phyloP scores from a whole-genome alignment of 1,284 basidiomycete genomes.

The Sanghuangporus weigelae region DNA sequence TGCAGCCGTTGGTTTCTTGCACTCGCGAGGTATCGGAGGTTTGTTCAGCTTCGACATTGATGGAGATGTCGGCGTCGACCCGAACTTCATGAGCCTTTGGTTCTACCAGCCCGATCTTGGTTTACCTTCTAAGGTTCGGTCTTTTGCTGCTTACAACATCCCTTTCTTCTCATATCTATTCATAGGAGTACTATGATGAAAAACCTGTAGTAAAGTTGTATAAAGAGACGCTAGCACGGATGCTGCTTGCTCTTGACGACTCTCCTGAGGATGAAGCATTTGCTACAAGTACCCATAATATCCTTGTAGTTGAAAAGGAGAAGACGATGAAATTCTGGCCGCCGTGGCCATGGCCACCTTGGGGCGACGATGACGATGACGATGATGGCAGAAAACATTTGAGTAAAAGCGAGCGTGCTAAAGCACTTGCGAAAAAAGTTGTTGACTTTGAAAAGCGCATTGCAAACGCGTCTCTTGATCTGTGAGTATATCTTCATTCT shows the following conservation, averaged over 20 bases:
- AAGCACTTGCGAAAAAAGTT: conserved; percentile 66
- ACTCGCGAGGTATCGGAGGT: conserved; percentile 75
- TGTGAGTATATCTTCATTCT: conserved; percentile 39
- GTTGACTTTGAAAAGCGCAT: conserved; percentile 79
- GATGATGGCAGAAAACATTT: conserved; percentile 38
- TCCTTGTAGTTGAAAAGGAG: conserved; percentile 17
- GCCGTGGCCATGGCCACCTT: conserved; percentile 85
- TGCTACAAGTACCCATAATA: conserved; percentile 9
- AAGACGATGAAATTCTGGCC: conserved; percentile 57
- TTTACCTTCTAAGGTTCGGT: conserved; percentile 77
- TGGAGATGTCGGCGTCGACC: conserved; percentile 87
- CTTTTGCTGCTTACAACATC: neutral
- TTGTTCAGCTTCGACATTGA: conserved; percentile 80
- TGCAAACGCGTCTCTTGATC: conserved; percentile 77
- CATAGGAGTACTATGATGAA: conserved; percentile 88
- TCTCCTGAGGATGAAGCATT: conserved; percentile 35
- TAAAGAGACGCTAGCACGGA: conserved; percentile 59
- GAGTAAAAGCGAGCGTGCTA: conserved; percentile 42
- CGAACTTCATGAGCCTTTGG: conserved; percentile 82
- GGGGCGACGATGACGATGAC: conserved; percentile 58
- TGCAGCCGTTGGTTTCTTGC: conserved; percentile 79
- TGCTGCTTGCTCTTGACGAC: conserved; percentile 58
- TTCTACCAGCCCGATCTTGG: conserved; percentile 82
- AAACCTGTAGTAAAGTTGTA: conserved; percentile 68
- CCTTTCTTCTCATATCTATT: conserved; percentile 9